Evolutionary conservation across 352 stramenopile genomes (phyloP).

Genomic region (Achlya hypogyna): DNA sequence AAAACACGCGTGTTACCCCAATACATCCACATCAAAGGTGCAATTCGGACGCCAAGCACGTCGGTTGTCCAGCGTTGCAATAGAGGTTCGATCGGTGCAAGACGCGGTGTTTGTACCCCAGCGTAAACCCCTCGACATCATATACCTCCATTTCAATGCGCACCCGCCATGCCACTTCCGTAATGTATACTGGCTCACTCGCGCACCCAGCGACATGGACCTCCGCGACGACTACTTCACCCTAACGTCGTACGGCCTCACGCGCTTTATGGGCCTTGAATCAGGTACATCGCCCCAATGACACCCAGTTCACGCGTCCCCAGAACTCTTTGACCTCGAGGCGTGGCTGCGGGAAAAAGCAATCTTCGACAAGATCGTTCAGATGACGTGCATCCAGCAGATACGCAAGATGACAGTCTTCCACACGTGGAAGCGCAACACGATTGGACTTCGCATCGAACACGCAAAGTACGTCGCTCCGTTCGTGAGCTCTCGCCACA

Average conservation of each 20-base stretch:
- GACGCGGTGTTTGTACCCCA: not conserved
- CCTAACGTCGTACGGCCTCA: slow-evolving; percentile 3
- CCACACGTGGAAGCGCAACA: slow-evolving; percentile 14
- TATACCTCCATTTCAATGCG: not conserved
- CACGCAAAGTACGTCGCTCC: not conserved
- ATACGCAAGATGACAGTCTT: slow-evolving; percentile 13
- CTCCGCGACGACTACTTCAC: not conserved
- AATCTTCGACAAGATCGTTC: slow-evolving; percentile 10
- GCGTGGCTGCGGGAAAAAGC: slow-evolving; percentile 10
- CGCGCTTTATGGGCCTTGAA: not conserved
- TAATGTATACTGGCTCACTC: slow-evolving; percentile 11
- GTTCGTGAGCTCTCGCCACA: not conserved
- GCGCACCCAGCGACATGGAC: not conserved
- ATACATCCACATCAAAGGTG: not conserved
- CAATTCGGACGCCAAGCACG: not conserved
- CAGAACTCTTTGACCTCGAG: slow-evolving; percentile 2
- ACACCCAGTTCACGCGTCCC: not conserved
- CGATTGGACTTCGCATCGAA: slow-evolving; percentile 1
- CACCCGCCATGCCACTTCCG: slow-evolving; percentile 4
- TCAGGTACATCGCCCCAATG: not conserved
- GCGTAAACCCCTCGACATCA: not conserved
- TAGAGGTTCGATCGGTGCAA: not conserved
- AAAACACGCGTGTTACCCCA: not conserved
- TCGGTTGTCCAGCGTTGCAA: not conserved
- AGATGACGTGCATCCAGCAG: slow-evolving; percentile 5